Percentiles rank a stretch among this genome's conserved stretches.
These are phyloP conservation scores for Chlorociboria aeruginascens DNA, from an alignment of 495 filamentous ascomycete species.

Conservation along the genomic window DNA sequence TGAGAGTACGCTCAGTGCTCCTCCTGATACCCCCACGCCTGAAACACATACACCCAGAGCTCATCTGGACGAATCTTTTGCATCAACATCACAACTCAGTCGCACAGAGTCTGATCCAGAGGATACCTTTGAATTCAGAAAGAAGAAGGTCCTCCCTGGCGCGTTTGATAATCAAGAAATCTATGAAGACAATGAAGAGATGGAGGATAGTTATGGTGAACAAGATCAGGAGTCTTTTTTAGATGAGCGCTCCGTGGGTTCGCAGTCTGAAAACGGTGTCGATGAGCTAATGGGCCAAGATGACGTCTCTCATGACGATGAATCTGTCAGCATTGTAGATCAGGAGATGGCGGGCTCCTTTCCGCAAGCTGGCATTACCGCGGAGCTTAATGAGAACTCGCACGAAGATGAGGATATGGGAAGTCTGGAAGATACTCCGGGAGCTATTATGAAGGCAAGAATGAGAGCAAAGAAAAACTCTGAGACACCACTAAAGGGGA, in stretches of 20 bases:
- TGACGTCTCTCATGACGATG: conserved; percentile 53
- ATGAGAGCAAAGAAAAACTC: conserved; percentile 43
- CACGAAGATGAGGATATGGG: conserved; percentile 24
- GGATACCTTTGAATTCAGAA: conserved; percentile 75
- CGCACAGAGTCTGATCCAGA: conserved; percentile 42
- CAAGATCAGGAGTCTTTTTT: conserved; percentile 69
- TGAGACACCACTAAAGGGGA: conserved; percentile 47
- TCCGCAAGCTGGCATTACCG: conserved; percentile 50
- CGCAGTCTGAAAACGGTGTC: conserved; percentile 53
- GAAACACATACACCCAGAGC: conserved; percentile 21
- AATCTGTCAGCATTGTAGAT: conserved; percentile 59
- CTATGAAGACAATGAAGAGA: conserved; percentile 28
- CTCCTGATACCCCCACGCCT: conserved; percentile 48
- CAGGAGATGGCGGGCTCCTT: conserved; percentile 70
- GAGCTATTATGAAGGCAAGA: conserved; percentile 40
- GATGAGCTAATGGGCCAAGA: conserved; percentile 47
- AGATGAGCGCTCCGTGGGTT: conserved; percentile 77
- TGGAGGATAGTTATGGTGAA: conserved; percentile 27
- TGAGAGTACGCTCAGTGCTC: conserved; percentile 45
- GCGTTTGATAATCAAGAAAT: conserved; percentile 55
- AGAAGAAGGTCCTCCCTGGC: conserved; percentile 58
- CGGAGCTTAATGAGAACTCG: conserved; percentile 43
- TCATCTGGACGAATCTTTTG: conserved; percentile 13
- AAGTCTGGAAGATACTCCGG: conserved; percentile 28
- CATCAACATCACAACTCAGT: conserved; percentile 15